A percentile compares a stretch with the other conserved stretches of the same genome.
Evolutionary conservation across 306 rosid species (phyloP).

Genomic region (Begonia masoniana): DNA sequence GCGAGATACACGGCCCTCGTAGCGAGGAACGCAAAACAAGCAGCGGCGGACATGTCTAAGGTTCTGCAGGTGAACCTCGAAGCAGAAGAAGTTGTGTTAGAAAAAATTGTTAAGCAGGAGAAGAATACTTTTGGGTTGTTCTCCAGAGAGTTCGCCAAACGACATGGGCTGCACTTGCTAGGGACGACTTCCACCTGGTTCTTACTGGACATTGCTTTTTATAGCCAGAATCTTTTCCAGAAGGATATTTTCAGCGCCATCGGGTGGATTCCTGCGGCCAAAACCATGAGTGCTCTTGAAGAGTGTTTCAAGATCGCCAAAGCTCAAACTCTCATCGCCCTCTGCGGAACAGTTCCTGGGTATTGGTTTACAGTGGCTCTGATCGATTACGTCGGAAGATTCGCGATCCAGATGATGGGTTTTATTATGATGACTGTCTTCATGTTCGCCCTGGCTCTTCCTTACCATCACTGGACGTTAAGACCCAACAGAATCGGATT

Average conservation of each 20-base stretch:
- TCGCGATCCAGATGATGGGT: conserved; percentile 71
- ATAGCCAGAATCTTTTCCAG: conserved; percentile 85
- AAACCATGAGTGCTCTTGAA: conserved; percentile 55
- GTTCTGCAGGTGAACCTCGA: conserved; percentile 51
- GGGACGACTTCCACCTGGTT: conserved; percentile 80
- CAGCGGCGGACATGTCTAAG: conserved; percentile 70
- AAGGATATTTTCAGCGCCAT: conserved; percentile 68
- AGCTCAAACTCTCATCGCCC: conserved; percentile 78
- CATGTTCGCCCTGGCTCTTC: conserved; percentile 84
- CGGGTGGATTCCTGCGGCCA: conserved; percentile 64
- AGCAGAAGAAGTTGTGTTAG: conserved; percentile 38
- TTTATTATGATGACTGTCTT: conserved; percentile 89
- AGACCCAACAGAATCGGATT: conserved; percentile 43
- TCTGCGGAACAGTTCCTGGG: conserved; percentile 83
- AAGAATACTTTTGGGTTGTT: conserved; percentile 48
- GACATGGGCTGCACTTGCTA: conserved; percentile 63
- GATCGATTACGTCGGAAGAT: conserved; percentile 62
- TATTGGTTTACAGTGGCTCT: conserved; percentile 74
- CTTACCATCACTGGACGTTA: conserved; percentile 69
- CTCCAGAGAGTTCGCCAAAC: conserved; percentile 31
- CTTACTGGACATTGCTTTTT: conserved; percentile 73
- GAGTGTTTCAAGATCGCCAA: conserved; percentile 59
- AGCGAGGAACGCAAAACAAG: conserved; percentile 58
- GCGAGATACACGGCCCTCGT: conserved; percentile 88
- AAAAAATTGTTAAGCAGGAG: neutral